Base-by-base conservation (phyloP, 371 early-diverging fungal species). In the Quaeritorhiza haematococci region DNA sequence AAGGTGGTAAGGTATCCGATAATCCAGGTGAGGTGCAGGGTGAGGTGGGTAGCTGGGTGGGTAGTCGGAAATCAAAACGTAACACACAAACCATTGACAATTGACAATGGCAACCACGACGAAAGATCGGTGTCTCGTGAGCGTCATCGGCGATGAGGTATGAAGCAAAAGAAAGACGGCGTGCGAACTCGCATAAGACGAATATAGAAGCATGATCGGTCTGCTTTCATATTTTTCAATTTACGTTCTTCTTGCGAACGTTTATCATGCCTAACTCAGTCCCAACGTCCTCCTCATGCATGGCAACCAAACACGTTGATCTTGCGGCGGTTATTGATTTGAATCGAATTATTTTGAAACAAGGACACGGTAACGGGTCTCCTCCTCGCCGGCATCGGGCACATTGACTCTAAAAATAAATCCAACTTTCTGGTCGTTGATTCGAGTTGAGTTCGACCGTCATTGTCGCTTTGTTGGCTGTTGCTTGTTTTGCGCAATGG, bases 321-420 rank as follows among this genome's bases (percentile, higher is more conserved):
- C 3, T 45, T 3, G 17, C 38, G 38, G 13, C 19, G 38, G 19
- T 19, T 13, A 13, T 38, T 19, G 38, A 38, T 38, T 38, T 38
- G 38, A 13, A 13, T 19, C 10, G 17, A 7, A 19, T 43, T 23
- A 53, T 53, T 49, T 19, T 13, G 7, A 10, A 44, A 21, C 8
- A 30, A 93, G 90, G 98, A 98, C 76, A 88, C 96, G 13, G 92
- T 98, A 47, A 98, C 98, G 3, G 98, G 98, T 38, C 81, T 97
- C 55, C 81, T 98, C 32, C 83, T 98, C 45, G 94, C 97, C 32
- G 98, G 98, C 43, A 86, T 96, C 46, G 98, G 98, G 34, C 89
- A 97, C 71, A 84, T 95, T 42, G 83, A 82, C 61, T 57, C 68
- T 23, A 75, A 76, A 56, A 73, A 77, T 44, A 87, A 88, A 62